phyloP scores from a whole-genome alignment of 2,329 filamentous ascomycete species.

The Graphilbum ipis-grandicollis region DNA sequence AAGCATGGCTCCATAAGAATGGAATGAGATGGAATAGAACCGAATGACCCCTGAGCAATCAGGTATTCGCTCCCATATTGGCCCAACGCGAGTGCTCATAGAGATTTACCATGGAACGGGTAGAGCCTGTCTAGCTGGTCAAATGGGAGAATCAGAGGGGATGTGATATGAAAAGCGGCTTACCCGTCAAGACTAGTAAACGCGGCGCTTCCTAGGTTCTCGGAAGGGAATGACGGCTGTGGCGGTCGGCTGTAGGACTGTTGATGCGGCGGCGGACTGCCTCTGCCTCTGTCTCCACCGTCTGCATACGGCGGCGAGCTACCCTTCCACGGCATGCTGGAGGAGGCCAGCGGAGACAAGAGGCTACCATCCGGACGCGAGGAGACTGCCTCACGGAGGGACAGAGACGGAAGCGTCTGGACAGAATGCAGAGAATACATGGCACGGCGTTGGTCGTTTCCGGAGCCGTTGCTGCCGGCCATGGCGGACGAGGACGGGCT shows the following conservation, averaged over 20 bases:
- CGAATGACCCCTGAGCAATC: too few relatives aligned
- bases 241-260: not conserved
- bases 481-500: constrained; percentile 33
- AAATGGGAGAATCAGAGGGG: not conserved
- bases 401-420: too few relatives aligned
- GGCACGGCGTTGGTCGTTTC: too few relatives aligned
- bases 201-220: constrained; percentile 29
- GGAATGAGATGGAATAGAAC: too few relatives aligned
- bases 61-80: too few relatives aligned
- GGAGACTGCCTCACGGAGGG: constrained; percentile 38
- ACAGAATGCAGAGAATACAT: too few relatives aligned
- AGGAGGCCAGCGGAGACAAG: constrained; percentile 39
- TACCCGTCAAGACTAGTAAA: constrained; percentile 36
- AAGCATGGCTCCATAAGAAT: too few relatives aligned
- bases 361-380: constrained; percentile 39
- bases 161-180: not conserved
- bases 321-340: constrained; percentile 47
- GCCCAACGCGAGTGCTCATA: too few relatives aligned
- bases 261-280: too few relatives aligned
- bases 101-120: constrained; percentile 31
- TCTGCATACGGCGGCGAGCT: too few relatives aligned
- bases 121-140: constrained; percentile 19
- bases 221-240: constrained; percentile 30
- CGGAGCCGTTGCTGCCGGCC: constrained; percentile 1
- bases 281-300: constrained; percentile 21